phyloP scores from a whole-genome alignment of 768 basidiomycete genomes.

The Naganishia randhawae region DNA sequence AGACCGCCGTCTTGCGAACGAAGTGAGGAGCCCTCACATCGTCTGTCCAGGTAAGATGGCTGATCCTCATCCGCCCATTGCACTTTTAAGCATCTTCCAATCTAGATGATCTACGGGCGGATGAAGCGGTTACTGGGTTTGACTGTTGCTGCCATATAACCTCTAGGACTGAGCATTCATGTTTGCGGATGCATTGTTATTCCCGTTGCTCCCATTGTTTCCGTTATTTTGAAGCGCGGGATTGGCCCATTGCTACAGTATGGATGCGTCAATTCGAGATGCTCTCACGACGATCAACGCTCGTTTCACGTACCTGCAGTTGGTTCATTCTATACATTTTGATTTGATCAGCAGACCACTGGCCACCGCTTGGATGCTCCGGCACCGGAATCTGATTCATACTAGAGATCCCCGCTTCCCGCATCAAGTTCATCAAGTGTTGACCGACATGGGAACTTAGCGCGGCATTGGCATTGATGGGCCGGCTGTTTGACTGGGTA shows the following conservation, averaged over 20 bases:
- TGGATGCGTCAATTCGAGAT: neutral
- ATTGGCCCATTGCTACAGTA: conserved; percentile 21
- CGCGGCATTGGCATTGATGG: conserved; percentile 1
- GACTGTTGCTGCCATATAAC: no score
- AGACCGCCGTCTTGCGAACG: no score
- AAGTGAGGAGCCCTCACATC: no score
- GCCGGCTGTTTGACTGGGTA: neutral
- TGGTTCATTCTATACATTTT: conserved; percentile 4
- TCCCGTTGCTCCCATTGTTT: neutral
- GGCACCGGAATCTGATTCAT: conserved; percentile 18
- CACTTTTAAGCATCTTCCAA: no score
- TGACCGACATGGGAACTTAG: conserved; percentile 1
- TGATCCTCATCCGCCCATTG: no score
- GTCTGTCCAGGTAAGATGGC: no score
- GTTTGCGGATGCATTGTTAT: neutral
- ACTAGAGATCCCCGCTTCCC: conserved; percentile 12
- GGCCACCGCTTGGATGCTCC: neutral
- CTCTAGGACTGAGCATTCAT: conserved; percentile 7
- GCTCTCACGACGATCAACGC: neutral
- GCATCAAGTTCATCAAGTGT: conserved; percentile 16
- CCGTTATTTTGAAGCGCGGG: neutral
- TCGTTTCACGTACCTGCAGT: conserved; percentile 1
- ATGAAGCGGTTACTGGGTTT: no score
- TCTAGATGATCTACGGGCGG: no score
- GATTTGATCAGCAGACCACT: conserved; percentile 18